phyloP scores from a whole-genome alignment of 1,284 basidiomycete genomes.

The Paramarasmius palmivorus region DNA sequence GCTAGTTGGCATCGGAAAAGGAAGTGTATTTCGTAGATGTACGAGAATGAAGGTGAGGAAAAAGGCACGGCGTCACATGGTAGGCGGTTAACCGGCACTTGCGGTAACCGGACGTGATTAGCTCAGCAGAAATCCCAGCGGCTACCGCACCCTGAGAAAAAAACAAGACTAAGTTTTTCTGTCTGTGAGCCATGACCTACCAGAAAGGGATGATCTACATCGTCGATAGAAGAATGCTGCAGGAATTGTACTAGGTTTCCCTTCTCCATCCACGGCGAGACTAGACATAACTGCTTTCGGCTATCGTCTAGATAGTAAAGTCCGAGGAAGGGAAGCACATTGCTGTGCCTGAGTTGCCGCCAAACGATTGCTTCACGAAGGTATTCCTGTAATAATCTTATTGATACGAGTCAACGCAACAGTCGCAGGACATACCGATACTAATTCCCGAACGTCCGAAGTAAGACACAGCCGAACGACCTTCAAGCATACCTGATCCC shows the following conservation, averaged over 20 bases:
- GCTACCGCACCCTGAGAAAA: too few species aligned
- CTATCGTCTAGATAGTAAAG: neutral
- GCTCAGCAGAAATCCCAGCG: too few species aligned
- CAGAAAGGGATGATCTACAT: conserved; percentile 22
- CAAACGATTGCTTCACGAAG: conserved; percentile 1
- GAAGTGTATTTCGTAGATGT: too few species aligned
- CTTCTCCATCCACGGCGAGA: conserved; percentile 33
- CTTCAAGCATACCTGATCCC: conserved; percentile 5
- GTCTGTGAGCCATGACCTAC: conserved; percentile 17
- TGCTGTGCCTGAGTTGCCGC: neutral
- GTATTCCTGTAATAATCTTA: neutral
- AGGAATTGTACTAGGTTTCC: conserved; percentile 33
- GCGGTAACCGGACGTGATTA: too few species aligned
- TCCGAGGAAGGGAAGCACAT: neutral
- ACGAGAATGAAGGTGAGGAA: too few species aligned
- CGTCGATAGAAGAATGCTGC: conserved; percentile 4
- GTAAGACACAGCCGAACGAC: neutral
- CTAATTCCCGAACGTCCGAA: conserved; percentile 2
- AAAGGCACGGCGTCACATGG: too few species aligned
- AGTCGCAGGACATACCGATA: neutral
- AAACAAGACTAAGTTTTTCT: too few species aligned
- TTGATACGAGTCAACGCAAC: neutral
- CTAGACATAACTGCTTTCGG: neutral
- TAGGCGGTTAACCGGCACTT: too few species aligned
- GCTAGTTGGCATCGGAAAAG: too few species aligned